These are phyloP conservation scores for Spergularia azorica DNA, from an alignment of 179 eudicot genomes.

Conservation along the genomic window DNA sequence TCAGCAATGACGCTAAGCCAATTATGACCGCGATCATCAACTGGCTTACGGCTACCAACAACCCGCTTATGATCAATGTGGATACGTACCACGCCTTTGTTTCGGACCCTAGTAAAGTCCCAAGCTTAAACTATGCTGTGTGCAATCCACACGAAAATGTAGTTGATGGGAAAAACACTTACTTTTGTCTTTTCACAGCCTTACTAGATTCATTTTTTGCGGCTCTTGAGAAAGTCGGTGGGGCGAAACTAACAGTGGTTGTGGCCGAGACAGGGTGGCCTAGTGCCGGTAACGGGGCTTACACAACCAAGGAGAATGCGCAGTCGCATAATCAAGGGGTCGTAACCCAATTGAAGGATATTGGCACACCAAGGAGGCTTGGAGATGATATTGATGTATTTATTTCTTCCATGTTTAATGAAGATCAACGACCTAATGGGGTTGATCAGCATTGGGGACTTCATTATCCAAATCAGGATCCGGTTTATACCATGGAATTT, in stretches of 20 bases:
- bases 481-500: no score
- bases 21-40: not conserved
- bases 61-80: slow-evolving; percentile 12
- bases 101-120: not conserved
- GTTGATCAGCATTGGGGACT: slow-evolving; percentile 1
- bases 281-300: not conserved
- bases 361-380: not conserved
- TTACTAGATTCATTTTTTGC: not conserved
- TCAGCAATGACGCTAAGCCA: not conserved
- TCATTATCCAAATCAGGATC: not conserved
- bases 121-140: not conserved
- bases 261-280: slow-evolving; percentile 9
- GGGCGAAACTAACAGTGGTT: not conserved
- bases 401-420: slow-evolving; percentile 1
- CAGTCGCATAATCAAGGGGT: not conserved
- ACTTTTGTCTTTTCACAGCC: not conserved
- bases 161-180: not conserved
- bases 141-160: not conserved
- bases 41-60: not conserved
- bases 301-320: not conserved
- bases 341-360: not conserved
- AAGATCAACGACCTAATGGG: not conserved
- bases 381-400: not conserved
- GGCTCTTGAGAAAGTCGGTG: not conserved
- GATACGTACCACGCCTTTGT: not conserved